Percentiles rank a stretch among this genome's conserved stretches.
phyloP scores from a whole-genome alignment of 768 basidiomycete genomes.

The Grammothele lineata region DNA sequence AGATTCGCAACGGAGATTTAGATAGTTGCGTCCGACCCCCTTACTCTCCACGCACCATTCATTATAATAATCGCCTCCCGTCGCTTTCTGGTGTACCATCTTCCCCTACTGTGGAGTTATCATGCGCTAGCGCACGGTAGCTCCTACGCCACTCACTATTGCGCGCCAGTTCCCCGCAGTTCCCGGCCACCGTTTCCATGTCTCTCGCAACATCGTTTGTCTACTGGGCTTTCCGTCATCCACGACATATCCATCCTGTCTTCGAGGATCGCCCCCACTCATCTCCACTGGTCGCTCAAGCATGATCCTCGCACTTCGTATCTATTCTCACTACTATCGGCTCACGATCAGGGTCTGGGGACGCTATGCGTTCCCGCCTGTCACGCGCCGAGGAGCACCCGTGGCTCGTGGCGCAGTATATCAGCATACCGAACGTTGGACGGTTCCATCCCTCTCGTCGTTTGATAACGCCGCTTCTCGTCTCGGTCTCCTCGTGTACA shows the following conservation, averaged over 20 bases:
- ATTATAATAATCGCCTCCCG: constrained; percentile 21
- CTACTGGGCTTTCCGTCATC: constrained; percentile 21
- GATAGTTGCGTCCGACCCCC: constrained; percentile 21
- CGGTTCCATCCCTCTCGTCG: constrained; percentile 14
- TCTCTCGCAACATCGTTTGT: constrained; percentile 22
- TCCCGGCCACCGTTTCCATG: constrained; percentile 23
- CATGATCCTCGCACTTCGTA: constrained; percentile 28
- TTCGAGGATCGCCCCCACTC: constrained; percentile 35
- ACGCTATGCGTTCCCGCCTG: constrained; percentile 4
- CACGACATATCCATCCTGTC: constrained; percentile 69
- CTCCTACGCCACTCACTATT: constrained; percentile 38
- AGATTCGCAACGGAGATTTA: constrained; percentile 21
- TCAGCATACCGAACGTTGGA: constrained; percentile 19
- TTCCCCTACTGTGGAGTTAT: constrained; percentile 16
- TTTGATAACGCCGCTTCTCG: constrained; percentile 21
- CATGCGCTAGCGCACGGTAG: constrained; percentile 31
- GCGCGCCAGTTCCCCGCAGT: constrained; percentile 28
- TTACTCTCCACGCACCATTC: constrained; percentile 16
- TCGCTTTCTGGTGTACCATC: constrained; percentile 19
- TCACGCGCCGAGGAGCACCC: constrained; percentile 4
- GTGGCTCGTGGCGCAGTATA: constrained; percentile 9
- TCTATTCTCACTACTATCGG: constrained; percentile 28
- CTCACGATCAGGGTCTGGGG: constrained; percentile 5
- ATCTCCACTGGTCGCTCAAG: constrained; percentile 22
- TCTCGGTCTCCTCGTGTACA: constrained; percentile 34